These are phyloP conservation scores for Metschnikowia peoriensis DNA, from an alignment of 805 yeast genomes.

Conservation along the genomic window DNA sequence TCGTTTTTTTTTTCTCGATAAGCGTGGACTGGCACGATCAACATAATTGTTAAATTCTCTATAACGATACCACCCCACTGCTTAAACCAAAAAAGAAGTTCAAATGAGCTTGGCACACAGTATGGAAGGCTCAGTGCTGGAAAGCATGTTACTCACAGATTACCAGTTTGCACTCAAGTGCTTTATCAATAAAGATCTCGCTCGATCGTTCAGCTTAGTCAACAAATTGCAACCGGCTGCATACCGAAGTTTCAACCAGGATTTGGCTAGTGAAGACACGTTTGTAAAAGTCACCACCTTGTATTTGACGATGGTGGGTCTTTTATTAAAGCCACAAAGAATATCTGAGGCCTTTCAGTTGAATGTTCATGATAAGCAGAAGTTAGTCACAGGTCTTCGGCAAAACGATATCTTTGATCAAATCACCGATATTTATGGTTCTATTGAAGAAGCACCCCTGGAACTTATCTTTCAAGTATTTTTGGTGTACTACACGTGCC, in stretches of 20 bases:
- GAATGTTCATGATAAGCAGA: conserved; percentile 8
- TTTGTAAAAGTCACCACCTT: conserved; percentile 34
- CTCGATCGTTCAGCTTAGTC: conserved; percentile 29
- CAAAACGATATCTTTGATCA: conserved; percentile 20
- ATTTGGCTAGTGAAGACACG: conserved; percentile 26
- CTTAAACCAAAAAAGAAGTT: too few species aligned
- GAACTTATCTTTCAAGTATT: conserved; percentile 34
- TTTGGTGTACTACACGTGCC: conserved; percentile 30
- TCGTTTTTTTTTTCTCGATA: too few species aligned
- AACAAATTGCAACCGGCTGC: conserved; percentile 22
- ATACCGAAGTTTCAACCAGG: conserved; percentile 23
- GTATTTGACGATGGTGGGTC: conserved; percentile 37
- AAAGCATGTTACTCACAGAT: conserved; percentile 13
- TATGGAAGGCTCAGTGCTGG: conserved; percentile 15
- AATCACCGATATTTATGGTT: conserved; percentile 21
- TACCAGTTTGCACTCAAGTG: conserved; percentile 38
- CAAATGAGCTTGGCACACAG: neutral
- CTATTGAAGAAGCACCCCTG: conserved; percentile 25
- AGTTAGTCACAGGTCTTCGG: conserved; percentile 16
- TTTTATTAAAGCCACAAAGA: conserved; percentile 13
- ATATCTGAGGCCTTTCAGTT: conserved; percentile 4
- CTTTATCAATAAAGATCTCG: conserved; percentile 38
- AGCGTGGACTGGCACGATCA: too few species aligned
- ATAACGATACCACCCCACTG: too few species aligned
- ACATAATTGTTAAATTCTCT: too few species aligned